Base-by-base conservation (phyloP, 805 yeast genomes). In the Barnettozyma pratensis region DNA sequence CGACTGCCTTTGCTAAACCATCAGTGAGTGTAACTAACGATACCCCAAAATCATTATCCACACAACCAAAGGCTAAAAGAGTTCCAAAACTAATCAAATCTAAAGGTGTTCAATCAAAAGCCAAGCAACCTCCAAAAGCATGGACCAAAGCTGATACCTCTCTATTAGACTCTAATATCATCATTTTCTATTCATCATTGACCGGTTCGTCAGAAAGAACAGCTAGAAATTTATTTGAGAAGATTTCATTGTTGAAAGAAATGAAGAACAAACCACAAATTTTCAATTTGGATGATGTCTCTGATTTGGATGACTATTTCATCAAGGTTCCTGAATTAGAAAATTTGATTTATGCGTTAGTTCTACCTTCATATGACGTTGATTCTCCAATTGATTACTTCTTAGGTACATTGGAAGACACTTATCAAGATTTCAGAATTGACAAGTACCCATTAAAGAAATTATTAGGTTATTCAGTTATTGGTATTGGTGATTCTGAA, bases 351-450 rank as follows among this genome's bases (percentile, higher is more conserved):
- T 90, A 88, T 59, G 62, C 91, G 36, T 54, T 90, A 50, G 87
- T 90, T 12, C 71, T 90, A 32, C 97, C 97, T 2, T 88, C 96
- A 0, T 90, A 90, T 62, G 97, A 89, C 55, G 86, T 91, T 0
- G 97, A 90, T 64, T 87, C 95, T 1, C 97, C 97, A 11, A 74
- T 91, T 32, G 97, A 90, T 65, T 91, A 81, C 61, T 88, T 89
- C 64, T 69, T 90, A 48, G 95, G 87, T 58, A 81, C 87, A 40
- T 71, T 90, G 55, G 75, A 79, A 53, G 97, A 90, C 47, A 88
- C 95, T 2, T 79, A 79, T 52, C 83, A 84, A 52, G 97, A 90
- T 64, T 88, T 88, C 69, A 75, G 97, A 55, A 78, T 90, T 34
- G 96, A 89, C 61, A 87, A 87, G 52, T 82, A 79, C 54, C 96